Evolutionary conservation across 257 asterid species (phyloP).

Genomic region (Agastache rugosa): DNA sequence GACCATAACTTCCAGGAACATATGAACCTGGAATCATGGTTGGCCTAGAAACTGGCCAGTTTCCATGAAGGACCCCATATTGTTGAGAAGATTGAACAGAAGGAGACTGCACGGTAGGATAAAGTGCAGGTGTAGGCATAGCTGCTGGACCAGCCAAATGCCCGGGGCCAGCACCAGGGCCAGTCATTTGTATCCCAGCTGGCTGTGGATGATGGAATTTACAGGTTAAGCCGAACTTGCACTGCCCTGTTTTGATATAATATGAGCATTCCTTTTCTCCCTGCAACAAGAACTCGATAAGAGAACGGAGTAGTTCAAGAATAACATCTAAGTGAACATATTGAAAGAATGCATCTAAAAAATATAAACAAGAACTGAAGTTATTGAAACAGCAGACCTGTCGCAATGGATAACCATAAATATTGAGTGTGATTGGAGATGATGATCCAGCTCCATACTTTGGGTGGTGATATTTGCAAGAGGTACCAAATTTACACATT

Average conservation of each 20-base stretch:
- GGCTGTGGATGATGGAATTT: slow-evolving; percentile 98
- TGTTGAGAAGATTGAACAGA: slow-evolving; percentile 88
- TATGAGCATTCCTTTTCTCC: slow-evolving; percentile 95
- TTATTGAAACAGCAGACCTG: slow-evolving; percentile 58
- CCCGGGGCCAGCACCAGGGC: slow-evolving; percentile 57
- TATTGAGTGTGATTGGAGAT: slow-evolving; percentile 59
- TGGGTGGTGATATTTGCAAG: slow-evolving; percentile 99
- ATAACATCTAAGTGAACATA: slow-evolving; percentile 29
- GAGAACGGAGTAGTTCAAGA: slow-evolving; percentile 28
- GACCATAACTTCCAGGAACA: slow-evolving; percentile 78
- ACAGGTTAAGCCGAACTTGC: slow-evolving; percentile 94
- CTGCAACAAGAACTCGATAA: slow-evolving; percentile 51
- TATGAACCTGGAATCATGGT: slow-evolving; percentile 79
- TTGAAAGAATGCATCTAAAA: not conserved
- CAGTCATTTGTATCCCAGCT: slow-evolving; percentile 62
- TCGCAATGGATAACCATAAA: slow-evolving; percentile 82
- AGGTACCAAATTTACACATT: slow-evolving; percentile 88
- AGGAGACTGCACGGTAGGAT: slow-evolving; percentile 71
- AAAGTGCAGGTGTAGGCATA: slow-evolving; percentile 61
- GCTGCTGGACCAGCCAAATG: slow-evolving; percentile 62
- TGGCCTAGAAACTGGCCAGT: slow-evolving; percentile 88
- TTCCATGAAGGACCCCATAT: slow-evolving; percentile 76
- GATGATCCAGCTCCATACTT: slow-evolving; percentile 84
- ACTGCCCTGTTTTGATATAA: slow-evolving; percentile 84
- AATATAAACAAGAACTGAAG: slow-evolving; percentile 16